phyloP scores from a whole-genome alignment of 345 rosid species.

The Salix udensis region DNA sequence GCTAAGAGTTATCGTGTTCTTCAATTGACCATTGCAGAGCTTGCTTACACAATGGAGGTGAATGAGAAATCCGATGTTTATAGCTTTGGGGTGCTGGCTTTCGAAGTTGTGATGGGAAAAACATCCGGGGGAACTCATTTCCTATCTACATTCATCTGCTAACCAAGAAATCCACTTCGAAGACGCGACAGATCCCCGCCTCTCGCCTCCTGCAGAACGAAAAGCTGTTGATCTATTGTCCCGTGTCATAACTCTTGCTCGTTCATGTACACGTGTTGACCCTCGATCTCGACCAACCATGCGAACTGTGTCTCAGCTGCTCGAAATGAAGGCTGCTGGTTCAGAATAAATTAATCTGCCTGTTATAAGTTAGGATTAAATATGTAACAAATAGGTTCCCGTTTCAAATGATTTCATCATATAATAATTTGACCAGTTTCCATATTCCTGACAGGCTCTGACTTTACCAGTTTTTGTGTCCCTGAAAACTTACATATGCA shows the following conservation, averaged over 20 bases:
- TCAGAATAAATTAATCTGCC: not conserved
- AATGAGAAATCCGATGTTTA: conserved; percentile 10
- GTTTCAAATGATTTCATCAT: no score
- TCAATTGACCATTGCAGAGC: conserved; percentile 1
- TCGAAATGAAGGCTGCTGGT: not conserved
- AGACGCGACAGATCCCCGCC: conserved; percentile 12
- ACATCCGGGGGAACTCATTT: conserved; percentile 13
- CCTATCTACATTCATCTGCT: not conserved
- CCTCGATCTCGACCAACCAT: conserved; percentile 24
- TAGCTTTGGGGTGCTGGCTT: conserved; percentile 1
- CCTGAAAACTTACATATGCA: no score
- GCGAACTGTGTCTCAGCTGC: conserved; percentile 8
- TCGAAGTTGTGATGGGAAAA: conserved; percentile 15
- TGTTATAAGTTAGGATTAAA: no score
- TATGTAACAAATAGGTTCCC: no score
- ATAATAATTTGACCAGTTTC: no score
- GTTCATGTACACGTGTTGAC: not conserved
- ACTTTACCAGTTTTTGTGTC: no score
- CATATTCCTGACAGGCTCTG: no score
- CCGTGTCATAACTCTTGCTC: not conserved
- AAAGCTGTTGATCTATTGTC: conserved; percentile 2
- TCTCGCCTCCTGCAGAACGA: not conserved
- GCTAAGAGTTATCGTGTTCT: no score
- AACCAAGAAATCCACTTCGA: conserved; percentile 7
- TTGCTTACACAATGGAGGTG: conserved; percentile 5